Percentiles rank a stretch among this genome's conserved stretches.
These are phyloP conservation scores for Rhazya stricta DNA, from an alignment of 257 asterid species.

Conservation along the genomic window DNA sequence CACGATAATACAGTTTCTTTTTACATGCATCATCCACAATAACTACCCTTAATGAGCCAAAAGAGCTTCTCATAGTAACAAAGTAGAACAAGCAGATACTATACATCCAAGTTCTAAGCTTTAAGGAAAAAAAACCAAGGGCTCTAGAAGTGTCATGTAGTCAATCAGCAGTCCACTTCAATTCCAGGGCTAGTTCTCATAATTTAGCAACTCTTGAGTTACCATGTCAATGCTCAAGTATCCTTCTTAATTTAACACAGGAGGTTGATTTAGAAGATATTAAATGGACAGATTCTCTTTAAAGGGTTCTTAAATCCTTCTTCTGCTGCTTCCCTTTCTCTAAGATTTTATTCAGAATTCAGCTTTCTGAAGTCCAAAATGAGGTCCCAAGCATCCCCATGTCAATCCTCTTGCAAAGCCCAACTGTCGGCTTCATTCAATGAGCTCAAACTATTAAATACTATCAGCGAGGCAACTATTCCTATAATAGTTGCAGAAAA, in stretches of 20 bases:
- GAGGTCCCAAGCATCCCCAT: neutral
- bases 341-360: neutral
- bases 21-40: neutral
- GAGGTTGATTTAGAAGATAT: no score
- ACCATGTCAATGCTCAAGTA: neutral
- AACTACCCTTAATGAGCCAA: neutral
- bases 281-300: neutral
- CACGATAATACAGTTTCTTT: neutral
- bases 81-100: neutral
- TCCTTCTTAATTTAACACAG: neutral
- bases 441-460: no score
- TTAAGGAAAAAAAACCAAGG: neutral
- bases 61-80: neutral
- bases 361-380: neutral
- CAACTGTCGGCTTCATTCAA: neutral
- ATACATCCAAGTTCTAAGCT: neutral
- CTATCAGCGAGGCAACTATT: neutral
- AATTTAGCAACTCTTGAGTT: neutral
- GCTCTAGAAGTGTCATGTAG: neutral
- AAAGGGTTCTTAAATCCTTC: neutral
- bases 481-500: neutral
- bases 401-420: neutral
- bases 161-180: neutral
- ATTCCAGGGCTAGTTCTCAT: neutral
- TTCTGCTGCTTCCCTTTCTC: neutral